Evolutionary conservation across 192 early-diverging fungal species (phyloP).

Genomic region (Chytriomyces confervae): DNA sequence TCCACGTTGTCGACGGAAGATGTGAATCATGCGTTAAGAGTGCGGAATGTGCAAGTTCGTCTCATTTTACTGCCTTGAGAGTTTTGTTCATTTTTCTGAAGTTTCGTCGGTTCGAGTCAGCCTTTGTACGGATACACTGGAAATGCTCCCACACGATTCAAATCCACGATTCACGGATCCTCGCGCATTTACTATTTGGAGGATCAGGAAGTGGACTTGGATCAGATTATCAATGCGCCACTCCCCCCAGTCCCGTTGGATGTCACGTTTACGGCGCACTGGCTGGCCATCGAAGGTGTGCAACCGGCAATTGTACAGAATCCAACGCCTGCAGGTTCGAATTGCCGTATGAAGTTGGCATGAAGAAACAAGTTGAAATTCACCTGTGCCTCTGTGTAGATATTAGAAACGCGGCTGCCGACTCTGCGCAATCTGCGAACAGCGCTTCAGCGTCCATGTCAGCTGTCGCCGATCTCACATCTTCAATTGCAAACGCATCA

Average conservation of each 20-base stretch:
- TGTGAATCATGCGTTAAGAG: constrained; percentile 87
- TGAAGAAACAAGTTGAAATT: too few species aligned
- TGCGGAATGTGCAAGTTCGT: constrained; percentile 86
- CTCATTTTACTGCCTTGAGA: background rate
- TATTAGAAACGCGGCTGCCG: constrained; percentile 4
- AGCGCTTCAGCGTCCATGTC: background rate
- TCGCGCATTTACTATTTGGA: constrained; percentile 84
- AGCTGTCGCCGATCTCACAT: background rate
- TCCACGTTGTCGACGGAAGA: constrained; percentile 82
- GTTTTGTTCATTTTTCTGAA: background rate
- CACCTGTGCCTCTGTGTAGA: background rate
- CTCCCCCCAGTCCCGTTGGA: constrained; percentile 92
- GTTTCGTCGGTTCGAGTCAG: constrained; percentile 36
- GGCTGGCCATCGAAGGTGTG: constrained; percentile 99
- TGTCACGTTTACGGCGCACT: constrained; percentile 90
- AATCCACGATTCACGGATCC: constrained; percentile 52
- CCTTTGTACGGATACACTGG: constrained; percentile 91
- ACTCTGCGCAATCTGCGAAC: background rate
- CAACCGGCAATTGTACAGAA: constrained; percentile 97
- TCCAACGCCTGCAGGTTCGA: constrained; percentile 71
- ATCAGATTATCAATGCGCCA: constrained; percentile 81
- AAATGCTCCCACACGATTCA: constrained; percentile 72
- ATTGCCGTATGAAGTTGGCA: too few species aligned
- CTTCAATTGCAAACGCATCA: background rate
- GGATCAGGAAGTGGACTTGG: constrained; percentile 93